A percentile compares a stretch with the other conserved stretches of the same genome.
Conservation (phyloP, 2,329 filamentous ascomycete genomes). For the Pseudogymnoascus sp. region DNA sequence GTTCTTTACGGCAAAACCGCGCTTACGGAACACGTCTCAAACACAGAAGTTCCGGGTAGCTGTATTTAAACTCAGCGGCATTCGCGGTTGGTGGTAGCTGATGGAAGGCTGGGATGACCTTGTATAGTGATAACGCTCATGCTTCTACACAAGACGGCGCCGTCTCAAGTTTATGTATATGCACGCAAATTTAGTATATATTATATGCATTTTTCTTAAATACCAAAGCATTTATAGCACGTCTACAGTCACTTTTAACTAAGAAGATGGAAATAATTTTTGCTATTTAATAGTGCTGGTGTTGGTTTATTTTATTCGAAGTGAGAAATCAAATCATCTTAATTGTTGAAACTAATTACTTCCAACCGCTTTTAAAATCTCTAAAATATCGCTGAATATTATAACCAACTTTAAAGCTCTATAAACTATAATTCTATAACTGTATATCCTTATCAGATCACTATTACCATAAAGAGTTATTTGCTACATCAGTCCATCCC, state of each 20-base stretch:
- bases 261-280: background rate
- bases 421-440: too few species aligned
- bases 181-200: background rate
- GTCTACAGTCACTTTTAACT: background rate
- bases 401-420: too few species aligned
- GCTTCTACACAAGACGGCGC: background rate
- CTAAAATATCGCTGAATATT: background rate
- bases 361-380: background rate
- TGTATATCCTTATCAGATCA: too few species aligned
- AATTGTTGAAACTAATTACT: background rate
- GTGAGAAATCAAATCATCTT: background rate
- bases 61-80: background rate
- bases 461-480: background rate
- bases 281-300: background rate
- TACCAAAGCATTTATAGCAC: background rate
- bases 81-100: background rate
- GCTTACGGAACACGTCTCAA: background rate
- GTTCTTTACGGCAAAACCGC: conserved; percentile 31
- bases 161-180: background rate
- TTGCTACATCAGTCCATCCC: background rate
- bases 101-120: background rate
- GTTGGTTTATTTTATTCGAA: background rate
- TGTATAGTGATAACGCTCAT: background rate
- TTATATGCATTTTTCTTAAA: background rate
- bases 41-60: background rate